Evolutionary conservation across 306 rosid genomes (phyloP).

Genomic region (Cucurbita argyrosperma): DNA sequence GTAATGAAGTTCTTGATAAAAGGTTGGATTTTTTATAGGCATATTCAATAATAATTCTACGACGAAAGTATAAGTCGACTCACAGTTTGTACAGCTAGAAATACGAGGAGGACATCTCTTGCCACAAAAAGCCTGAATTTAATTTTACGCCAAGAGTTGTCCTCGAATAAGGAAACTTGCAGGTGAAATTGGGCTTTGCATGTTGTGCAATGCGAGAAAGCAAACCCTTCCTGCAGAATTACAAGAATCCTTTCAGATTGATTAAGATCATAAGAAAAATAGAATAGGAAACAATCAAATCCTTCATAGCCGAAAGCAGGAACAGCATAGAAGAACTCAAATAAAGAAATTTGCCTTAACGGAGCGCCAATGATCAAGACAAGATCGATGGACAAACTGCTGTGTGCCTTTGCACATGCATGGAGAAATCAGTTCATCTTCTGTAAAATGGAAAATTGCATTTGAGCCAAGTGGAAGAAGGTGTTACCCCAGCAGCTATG

Average conservation of each 20-base stretch:
- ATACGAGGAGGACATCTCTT: constrained; percentile 93
- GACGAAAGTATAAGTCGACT: constrained; percentile 19
- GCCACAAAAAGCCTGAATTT: constrained; percentile 90
- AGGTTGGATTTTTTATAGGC: too few species aligned
- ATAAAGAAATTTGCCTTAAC: constrained; percentile 43
- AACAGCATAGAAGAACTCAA: constrained; percentile 5
- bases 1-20: not conserved
- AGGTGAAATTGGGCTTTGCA: constrained; percentile 98
- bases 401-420: constrained; percentile 99
- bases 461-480: constrained; percentile 7
- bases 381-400: constrained; percentile 93
- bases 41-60: not conserved
- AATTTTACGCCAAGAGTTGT: constrained; percentile 72
- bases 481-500: constrained; percentile 7
- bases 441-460: constrained; percentile 25
- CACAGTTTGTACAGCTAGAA: constrained; percentile 92
- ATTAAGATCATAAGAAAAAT: not conserved
- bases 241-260: not conserved
- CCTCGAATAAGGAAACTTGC: constrained; percentile 62
- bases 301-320: not conserved
- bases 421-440: constrained; percentile 86
- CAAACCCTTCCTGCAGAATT: constrained; percentile 76
- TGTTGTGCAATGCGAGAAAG: constrained; percentile 96
- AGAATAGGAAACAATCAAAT: not conserved
- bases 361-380: constrained; percentile 99